Evolutionary conservation across 768 basidiomycete genomes (phyloP), one percentile per base, ranked within the genome.

Genomic region (Chlorophyllum brunneum): DNA sequence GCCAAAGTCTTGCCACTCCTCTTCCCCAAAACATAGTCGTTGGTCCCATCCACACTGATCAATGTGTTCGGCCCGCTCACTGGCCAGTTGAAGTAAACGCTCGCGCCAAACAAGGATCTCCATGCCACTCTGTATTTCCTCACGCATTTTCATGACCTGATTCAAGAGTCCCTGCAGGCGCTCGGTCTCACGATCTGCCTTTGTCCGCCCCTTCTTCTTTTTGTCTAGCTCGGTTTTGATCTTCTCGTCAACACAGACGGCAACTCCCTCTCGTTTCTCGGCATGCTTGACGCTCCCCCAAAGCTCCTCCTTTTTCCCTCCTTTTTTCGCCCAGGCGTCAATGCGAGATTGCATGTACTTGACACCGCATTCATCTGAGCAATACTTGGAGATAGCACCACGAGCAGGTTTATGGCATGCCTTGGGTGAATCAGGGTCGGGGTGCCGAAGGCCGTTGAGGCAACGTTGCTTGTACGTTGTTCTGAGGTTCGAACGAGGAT

Each of bases 11-110:
- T 70, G 76, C 74, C 82, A 91, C 63, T 90, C 88, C 52, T 84
- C 82, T 41, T 92, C 88, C n/a, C 85, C 85, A 63, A 86, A 85
- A 54, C 87, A 87, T 20, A 97, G 73, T 26, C 93, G 76, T 59
- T 85, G 83, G 65, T 97, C 93, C 84, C 92, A 94, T 4, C 94
- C 92, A 67, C 93, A 97, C 59, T 82, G 80, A 15, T 80, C 79
- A 13, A 81, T 63, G n/a, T 71, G 68, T 54, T 82, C 81, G 8
- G 86, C 81, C 31, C 88, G 77, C 38, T 79, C 79, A n/a, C 70
- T 75, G 20, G 88, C 88, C 37, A 88, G 74, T 51, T 81, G 77
- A 13, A 88, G 69, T 24, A 91, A 65, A 51, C 76, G 78, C 68
- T 86, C 86, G 51, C 87, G 78, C 84, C 87, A 86, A 8, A 77